Conservation (phyloP, 2,329 filamentous ascomycete species). For the Chrysosporium keratinophilum region DNA sequence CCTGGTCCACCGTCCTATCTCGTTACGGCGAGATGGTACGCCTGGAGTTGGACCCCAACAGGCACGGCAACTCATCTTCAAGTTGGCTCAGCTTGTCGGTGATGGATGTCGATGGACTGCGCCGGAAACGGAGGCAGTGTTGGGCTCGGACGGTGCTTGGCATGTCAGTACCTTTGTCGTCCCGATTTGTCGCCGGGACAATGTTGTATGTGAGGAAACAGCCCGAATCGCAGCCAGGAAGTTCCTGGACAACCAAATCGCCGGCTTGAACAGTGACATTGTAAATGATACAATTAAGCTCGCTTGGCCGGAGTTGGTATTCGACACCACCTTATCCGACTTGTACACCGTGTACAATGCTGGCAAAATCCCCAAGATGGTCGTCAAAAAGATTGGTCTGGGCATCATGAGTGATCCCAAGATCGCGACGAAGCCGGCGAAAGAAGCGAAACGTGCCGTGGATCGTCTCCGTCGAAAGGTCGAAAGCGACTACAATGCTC, state of each 20-base stretch:
- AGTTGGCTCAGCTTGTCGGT: slow-evolving; percentile 18
- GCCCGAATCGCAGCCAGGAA: slow-evolving; percentile 16
- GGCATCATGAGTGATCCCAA: slow-evolving; percentile 8
- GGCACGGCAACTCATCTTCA: slow-evolving; percentile 14
- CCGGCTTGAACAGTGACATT: neutral
- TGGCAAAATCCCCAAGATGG: slow-evolving; percentile 11
- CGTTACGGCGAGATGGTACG: slow-evolving; percentile 13
- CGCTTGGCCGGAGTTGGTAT: slow-evolving; percentile 12
- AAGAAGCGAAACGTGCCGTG: slow-evolving; percentile 7
- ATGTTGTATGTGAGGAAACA: slow-evolving; percentile 17
- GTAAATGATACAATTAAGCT: slow-evolving; percentile 2
- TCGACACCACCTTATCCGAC: slow-evolving; percentile 9
- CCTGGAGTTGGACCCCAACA: neutral
- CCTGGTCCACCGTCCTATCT: slow-evolving; percentile 20
- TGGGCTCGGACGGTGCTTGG: slow-evolving; percentile 15
- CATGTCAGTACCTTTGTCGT: slow-evolving; percentile 20
- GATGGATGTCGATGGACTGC: slow-evolving; percentile 16
- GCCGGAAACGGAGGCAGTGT: slow-evolving; percentile 14
- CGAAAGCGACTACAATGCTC: neutral
- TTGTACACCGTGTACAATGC: slow-evolving; percentile 9
- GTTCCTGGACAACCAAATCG: slow-evolving; percentile 14
- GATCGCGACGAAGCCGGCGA: neutral
- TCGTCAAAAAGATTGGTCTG: slow-evolving; percentile 13
- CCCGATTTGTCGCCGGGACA: slow-evolving; percentile 17
- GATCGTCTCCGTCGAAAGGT: slow-evolving; percentile 10